Base-by-base conservation (phyloP, 192 early-diverging fungal species). In the Chytriomyces sp. region DNA sequence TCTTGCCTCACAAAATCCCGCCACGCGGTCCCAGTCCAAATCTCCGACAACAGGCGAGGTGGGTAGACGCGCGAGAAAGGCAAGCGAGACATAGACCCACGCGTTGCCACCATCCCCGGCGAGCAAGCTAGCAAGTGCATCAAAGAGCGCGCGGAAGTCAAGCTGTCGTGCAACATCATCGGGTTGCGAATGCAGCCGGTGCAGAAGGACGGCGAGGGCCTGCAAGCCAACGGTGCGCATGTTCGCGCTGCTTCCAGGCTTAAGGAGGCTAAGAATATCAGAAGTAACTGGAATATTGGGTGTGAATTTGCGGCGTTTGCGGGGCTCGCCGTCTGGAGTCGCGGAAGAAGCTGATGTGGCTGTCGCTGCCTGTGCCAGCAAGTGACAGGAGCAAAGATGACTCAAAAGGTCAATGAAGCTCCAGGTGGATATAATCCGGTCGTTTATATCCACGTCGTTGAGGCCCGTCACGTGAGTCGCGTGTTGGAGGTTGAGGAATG, bases 11-110 rank as follows among this genome's bases (percentile, higher is more conserved):
- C 44, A 14, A n/a, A 49, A 1, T 49, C 22, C 22, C 22, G 17
- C 44, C 14, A 49, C 44, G 17, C 44, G 17, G 1, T 49, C 44
- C 17, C 22, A 49, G 14, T 49, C 44, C 22, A 22, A 49, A 1
- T 49, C 44, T 49, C 2, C 44, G 14, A n/a, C n/a, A n/a, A n/a
- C 44, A 49, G 2, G 44, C 22, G 44, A 49, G 22, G 44, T 3
- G 22, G 44, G 22, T n/a, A 22, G 22, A 22, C 17, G 44, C 22
- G 3, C 3, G 44, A 49, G 17, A 0, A 22, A 14, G 22, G 44
- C 44, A 49, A 49, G 3, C 3, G 44, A 19, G 49, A 64, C n/a
- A 34, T 64, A 64, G 6, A 64, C 62, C 62, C 62, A 64, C 6
- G 38, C 28, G 22, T 64, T 64, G n/a, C 49, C 39, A 22, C 22